Percentiles rank a stretch among this genome's conserved stretches.
Evolutionary conservation across 257 asterid genomes (phyloP).

Genomic region (Coffea canephora): DNA sequence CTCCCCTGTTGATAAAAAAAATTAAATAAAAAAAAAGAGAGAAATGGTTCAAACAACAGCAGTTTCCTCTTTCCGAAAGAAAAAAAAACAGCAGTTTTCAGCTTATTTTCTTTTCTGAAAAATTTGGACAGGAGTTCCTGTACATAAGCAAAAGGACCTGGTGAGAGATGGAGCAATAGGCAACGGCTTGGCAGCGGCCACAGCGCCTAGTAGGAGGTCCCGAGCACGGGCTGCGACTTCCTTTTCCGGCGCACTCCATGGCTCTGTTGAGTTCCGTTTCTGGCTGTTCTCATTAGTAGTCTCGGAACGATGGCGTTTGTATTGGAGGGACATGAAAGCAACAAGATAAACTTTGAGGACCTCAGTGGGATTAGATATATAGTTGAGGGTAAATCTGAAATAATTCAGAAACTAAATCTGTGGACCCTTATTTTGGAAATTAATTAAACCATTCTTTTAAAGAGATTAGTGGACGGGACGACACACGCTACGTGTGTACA

Average conservation of each 20-base stretch:
- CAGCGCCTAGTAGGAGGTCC: slow-evolving; percentile 73
- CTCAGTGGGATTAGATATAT: not conserved
- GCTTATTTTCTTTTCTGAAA: not conserved
- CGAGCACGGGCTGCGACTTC: slow-evolving; percentile 61
- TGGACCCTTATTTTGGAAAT: too few relatives aligned
- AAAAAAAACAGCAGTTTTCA: too few relatives aligned
- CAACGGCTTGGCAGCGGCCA: slow-evolving; percentile 71
- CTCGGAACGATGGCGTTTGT: not conserved
- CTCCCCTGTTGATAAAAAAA: too few relatives aligned
- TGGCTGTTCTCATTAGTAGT: too few relatives aligned
- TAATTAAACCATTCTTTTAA: too few relatives aligned
- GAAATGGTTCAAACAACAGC: not conserved
- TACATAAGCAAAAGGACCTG: slow-evolving; percentile 39
- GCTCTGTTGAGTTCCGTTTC: not conserved
- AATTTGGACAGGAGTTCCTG: too few relatives aligned
- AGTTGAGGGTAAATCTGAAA: not conserved
- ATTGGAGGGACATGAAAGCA: not conserved
- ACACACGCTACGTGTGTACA: too few relatives aligned
- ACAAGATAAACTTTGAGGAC: not conserved
- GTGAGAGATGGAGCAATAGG: slow-evolving; percentile 87
- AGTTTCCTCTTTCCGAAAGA: too few relatives aligned
- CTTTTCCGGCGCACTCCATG: slow-evolving; percentile 95
- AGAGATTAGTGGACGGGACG: too few relatives aligned
- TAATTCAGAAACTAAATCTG: too few relatives aligned
- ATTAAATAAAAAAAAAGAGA: too few relatives aligned